phyloP scores from a whole-genome alignment of 331 rosid species.

The Erythrophleum ivorense region DNA sequence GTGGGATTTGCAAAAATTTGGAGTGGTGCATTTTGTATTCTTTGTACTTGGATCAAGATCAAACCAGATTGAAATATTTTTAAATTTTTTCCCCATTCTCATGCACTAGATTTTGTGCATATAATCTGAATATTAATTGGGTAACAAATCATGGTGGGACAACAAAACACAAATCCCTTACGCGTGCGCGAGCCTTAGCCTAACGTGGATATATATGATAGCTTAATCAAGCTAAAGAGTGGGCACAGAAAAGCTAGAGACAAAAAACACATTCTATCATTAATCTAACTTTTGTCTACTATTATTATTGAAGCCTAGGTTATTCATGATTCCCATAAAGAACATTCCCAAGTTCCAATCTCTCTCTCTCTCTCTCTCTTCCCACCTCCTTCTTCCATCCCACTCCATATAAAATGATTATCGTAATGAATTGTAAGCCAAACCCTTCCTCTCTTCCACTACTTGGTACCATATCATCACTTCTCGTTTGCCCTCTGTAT shows the following conservation, averaged over 20 bases:
- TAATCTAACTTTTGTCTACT: conserved; percentile 46
- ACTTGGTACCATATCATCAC: not conserved
- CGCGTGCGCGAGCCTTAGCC: conserved; percentile 67
- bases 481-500: not conserved
- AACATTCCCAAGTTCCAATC: conserved; percentile 42
- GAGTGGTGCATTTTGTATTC: conserved; percentile 29
- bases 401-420: conserved; percentile 24
- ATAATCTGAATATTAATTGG: conserved; percentile 20
- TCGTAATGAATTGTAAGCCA: conserved; percentile 22
- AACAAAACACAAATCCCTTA: conserved; percentile 31
- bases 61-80: not conserved
- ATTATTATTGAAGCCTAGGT: conserved; percentile 38
- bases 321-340: conserved; percentile 40
- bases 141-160: conserved; percentile 39
- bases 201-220: conserved; percentile 40
- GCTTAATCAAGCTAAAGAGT: conserved; percentile 6
- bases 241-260: conserved; percentile 39
- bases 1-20: not conserved
- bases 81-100: not conserved
- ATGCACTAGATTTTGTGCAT: conserved; percentile 8
- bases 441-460: conserved; percentile 9
- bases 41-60: conserved; percentile 12
- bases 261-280: conserved; percentile 50
- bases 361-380: not conserved
- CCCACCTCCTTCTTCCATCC: not conserved